Evolutionary conservation across 192 early-diverging fungal species (phyloP).

Genomic region (Coemansia sp.): DNA sequence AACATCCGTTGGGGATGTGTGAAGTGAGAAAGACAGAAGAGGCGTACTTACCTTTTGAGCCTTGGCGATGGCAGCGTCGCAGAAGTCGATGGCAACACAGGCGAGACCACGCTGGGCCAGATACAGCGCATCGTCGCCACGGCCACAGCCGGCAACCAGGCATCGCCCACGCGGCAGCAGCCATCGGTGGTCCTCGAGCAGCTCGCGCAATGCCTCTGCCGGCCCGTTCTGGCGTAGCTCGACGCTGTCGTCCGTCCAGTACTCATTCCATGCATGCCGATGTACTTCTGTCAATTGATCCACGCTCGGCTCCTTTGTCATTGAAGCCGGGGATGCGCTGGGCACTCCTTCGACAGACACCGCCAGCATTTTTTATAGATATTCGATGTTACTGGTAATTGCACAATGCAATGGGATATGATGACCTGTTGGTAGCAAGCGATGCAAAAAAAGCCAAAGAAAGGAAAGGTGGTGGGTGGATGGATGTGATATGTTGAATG

Average conservation of each 20-base stretch:
- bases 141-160: constrained; percentile 48
- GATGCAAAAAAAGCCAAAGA: background rate
- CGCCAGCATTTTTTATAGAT: constrained; percentile 23
- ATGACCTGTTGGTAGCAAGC: background rate
- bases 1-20: background rate
- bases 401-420: background rate
- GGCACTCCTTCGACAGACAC: constrained; percentile 29
- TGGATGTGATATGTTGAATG: too few relatives aligned
- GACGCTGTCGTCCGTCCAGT: constrained; percentile 19
- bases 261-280: constrained; percentile 21
- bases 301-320: background rate
- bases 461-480: background rate
- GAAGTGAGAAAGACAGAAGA: background rate
- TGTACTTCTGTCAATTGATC: constrained; percentile 2
- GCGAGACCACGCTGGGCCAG: constrained; percentile 54
- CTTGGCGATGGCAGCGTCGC: constrained; percentile 56
- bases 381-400: background rate
- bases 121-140: constrained; percentile 73
- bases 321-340: background rate
- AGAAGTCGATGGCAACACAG: constrained; percentile 66
- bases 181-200: constrained; percentile 43
- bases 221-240: constrained; percentile 24
- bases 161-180: constrained; percentile 45
- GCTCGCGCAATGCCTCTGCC: constrained; percentile 36
- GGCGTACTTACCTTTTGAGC: constrained; percentile 33